Percentiles rank a stretch among this genome's conserved stretches.
Conservation (phyloP, 1,284 basidiomycete genomes). For the Naganishia albida region DNA sequence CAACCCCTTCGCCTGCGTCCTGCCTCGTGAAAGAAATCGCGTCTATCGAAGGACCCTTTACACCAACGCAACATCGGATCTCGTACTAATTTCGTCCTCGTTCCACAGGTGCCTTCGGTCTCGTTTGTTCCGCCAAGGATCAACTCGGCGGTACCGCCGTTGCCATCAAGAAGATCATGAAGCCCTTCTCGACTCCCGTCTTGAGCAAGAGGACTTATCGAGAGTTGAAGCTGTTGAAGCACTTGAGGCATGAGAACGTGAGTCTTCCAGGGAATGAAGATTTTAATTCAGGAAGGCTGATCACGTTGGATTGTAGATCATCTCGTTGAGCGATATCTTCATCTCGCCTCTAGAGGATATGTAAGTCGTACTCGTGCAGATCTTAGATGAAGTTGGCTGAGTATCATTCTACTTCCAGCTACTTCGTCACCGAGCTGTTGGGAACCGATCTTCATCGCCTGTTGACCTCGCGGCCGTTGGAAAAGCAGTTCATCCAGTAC, state of each 20-base stretch:
- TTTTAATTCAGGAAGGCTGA: neutral
- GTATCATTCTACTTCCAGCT: conserved; percentile 58
- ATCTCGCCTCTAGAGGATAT: conserved; percentile 98
- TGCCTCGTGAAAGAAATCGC: neutral
- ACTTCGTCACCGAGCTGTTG: conserved; percentile 99
- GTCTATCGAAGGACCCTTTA: neutral
- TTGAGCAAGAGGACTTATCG: conserved; percentile 96
- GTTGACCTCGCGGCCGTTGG: conserved; percentile 90
- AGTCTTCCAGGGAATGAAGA: conserved; percentile 34
- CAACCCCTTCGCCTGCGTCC: neutral
- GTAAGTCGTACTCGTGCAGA: conserved; percentile 58
- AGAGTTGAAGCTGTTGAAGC: conserved; percentile 97
- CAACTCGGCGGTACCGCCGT: conserved; percentile 92
- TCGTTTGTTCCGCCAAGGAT: conserved; percentile 97
- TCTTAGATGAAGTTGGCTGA: neutral
- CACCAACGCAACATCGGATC: neutral
- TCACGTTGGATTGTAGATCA: conserved; percentile 67
- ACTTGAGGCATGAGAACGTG: conserved; percentile 98
- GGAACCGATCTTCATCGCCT: conserved; percentile 97
- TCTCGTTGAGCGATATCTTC: conserved; percentile 97
- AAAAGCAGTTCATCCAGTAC: conserved; percentile 99
- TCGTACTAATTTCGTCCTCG: conserved; percentile 28
- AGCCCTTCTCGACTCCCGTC: conserved; percentile 97
- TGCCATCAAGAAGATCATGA: conserved; percentile 99
- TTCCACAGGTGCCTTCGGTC: conserved; percentile 79